Evolutionary conservation across 176 grass and related monocot species (phyloP).

Genomic region (Carex pumila): DNA sequence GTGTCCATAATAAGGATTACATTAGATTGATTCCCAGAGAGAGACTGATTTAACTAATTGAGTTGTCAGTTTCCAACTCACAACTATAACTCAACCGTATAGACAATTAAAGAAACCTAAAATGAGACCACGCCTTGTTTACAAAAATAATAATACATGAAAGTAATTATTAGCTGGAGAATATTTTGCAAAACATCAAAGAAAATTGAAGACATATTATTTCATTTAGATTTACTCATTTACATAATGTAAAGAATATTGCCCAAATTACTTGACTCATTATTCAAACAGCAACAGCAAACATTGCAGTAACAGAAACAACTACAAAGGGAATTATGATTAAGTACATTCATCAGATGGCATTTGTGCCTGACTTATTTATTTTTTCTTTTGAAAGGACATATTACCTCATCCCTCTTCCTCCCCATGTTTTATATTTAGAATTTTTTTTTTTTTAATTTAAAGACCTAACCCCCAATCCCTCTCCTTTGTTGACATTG

Average conservation of each 20-base stretch:
- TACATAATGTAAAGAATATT: background rate
- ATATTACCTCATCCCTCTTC: too few species aligned
- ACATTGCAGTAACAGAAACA: background rate
- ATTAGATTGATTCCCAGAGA: background rate
- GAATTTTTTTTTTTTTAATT: too few species aligned
- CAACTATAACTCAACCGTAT: background rate
- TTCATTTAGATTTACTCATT: background rate
- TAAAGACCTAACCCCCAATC: too few species aligned
- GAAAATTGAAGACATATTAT: background rate
- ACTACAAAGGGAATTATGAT: too few species aligned
- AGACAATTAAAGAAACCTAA: background rate
- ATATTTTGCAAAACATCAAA: background rate
- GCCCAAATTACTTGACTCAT: background rate
- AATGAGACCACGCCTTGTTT: background rate
- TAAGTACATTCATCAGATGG: too few species aligned
- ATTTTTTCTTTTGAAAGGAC: too few species aligned
- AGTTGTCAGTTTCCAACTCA: background rate
- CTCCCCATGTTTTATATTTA: too few species aligned
- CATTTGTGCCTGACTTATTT: too few species aligned
- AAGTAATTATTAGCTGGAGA: too few species aligned
- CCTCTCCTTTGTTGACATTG: too few species aligned
- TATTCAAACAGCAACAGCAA: background rate
- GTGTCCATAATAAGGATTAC: background rate
- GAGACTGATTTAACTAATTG: background rate
- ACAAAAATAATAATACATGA: background rate